Evolutionary conservation across 768 basidiomycete genomes (phyloP).

Genomic region (Suillus fuscotomentosus): DNA sequence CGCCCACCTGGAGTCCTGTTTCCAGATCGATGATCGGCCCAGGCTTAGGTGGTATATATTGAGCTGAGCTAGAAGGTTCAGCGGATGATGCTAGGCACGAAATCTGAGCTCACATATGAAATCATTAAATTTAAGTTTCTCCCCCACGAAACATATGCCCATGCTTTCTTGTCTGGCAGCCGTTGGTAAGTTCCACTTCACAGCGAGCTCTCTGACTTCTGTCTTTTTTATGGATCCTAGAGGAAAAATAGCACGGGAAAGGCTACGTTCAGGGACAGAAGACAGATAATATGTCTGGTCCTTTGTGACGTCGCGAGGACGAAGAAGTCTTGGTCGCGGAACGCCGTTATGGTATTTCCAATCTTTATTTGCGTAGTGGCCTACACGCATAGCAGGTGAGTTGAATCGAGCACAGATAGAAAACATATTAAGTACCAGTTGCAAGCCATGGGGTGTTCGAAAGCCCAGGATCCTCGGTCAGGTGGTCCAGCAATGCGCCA

Average conservation of each 20-base stretch:
- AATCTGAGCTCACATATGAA: conserved; percentile 59
- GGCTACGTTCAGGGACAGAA: conserved; percentile 63
- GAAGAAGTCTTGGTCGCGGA: conserved; percentile 51
- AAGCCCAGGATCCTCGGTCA: conserved; percentile 36
- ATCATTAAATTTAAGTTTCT: conserved; percentile 64
- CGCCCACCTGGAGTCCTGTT: conserved; percentile 52
- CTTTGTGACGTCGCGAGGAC: conserved; percentile 59
- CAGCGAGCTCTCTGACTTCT: conserved; percentile 72
- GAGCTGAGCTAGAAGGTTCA: conserved; percentile 43
- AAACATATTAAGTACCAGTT: conserved; percentile 53
- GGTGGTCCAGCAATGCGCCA: conserved; percentile 69
- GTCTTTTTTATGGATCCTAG: conserved; percentile 65
- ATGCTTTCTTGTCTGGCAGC: conserved; percentile 83
- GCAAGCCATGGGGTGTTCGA: conserved; percentile 65
- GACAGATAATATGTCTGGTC: conserved; percentile 94
- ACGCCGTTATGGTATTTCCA: conserved; percentile 34
- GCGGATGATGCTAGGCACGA: background rate
- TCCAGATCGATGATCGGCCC: conserved; percentile 65
- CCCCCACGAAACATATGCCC: conserved; percentile 93
- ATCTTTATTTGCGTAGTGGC: conserved; percentile 82
- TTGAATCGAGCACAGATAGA: background rate
- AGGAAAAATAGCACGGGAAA: conserved; percentile 77
- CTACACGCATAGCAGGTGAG: conserved; percentile 32
- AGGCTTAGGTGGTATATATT: conserved; percentile 69
- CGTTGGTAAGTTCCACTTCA: conserved; percentile 59